A percentile compares a stretch with the other conserved stretches of the same genome.
phyloP scores from a whole-genome alignment of 2,329 filamentous ascomycete genomes.

The Hypoxylon sp. region DNA sequence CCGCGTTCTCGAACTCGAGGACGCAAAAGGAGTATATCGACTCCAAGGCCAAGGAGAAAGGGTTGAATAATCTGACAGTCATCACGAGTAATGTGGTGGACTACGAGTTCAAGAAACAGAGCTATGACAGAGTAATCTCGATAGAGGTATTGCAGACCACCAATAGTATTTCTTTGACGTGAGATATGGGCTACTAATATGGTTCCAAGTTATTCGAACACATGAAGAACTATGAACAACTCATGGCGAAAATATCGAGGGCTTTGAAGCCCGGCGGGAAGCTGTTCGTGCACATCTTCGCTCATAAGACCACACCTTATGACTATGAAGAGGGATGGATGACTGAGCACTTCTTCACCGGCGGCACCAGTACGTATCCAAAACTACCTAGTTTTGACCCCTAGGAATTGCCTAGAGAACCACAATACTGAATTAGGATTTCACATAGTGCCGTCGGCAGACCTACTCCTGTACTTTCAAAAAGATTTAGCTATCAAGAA shows the following conservation, averaged over 20 bases:
- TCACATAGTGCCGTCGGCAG: conserved; percentile 70
- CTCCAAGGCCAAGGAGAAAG: conserved; percentile 67
- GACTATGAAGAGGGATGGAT: conserved; percentile 82
- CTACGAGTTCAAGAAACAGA: conserved; percentile 72
- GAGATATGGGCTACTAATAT: conserved; percentile 8
- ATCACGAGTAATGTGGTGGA: conserved; percentile 78
- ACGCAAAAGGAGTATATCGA: conserved; percentile 80
- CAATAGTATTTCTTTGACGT: background rate
- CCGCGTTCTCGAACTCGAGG: conserved; percentile 78
- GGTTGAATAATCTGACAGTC: conserved; percentile 72
- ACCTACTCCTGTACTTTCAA: conserved; percentile 78
- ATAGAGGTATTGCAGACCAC: conserved; percentile 64
- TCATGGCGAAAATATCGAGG: conserved; percentile 74
- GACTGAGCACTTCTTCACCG: conserved; percentile 81
- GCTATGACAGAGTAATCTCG: conserved; percentile 76
- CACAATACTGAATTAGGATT: conserved; percentile 16
- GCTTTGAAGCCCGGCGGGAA: conserved; percentile 75
- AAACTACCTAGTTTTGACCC: background rate
- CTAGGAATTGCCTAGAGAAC: background rate
- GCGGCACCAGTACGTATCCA: conserved; percentile 68
- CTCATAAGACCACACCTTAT: conserved; percentile 75
- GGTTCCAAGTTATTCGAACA: conserved; percentile 75
- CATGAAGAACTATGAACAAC: conserved; percentile 81
- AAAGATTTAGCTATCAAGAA: conserved; percentile 70
- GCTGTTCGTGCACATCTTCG: conserved; percentile 79